Conservation (phyloP, 257 asterid genomes). For the Ocimum tenuiflorum region DNA sequence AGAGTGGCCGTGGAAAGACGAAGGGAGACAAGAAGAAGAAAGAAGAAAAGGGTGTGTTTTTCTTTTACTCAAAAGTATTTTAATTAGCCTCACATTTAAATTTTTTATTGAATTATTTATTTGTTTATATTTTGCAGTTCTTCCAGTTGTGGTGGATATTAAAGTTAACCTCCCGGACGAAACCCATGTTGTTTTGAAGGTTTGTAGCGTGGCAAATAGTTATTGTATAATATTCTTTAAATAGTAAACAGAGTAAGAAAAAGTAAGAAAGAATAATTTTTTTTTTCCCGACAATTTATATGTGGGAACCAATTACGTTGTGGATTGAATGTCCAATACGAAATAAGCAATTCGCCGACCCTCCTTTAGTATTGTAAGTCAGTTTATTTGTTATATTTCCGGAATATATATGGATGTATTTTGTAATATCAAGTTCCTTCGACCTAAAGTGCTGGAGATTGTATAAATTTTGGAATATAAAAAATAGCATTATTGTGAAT, state of each 20-base stretch:
- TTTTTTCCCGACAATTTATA: not conserved
- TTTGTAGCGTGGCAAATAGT: slow-evolving; percentile 21
- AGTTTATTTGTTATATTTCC: not conserved
- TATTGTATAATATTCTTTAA: not conserved
- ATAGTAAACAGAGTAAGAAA: no score
- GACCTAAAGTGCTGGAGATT: not conserved
- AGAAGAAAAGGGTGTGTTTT: slow-evolving; percentile 66
- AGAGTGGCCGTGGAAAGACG: slow-evolving; percentile 77
- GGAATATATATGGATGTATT: no score
- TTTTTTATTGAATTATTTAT: not conserved
- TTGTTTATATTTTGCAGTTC: slow-evolving; percentile 45
- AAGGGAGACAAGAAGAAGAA: slow-evolving; percentile 95
- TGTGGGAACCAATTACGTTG: not conserved
- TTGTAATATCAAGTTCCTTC: not conserved
- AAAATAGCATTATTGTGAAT: not conserved
- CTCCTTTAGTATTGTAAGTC: no score
- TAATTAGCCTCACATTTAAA: not conserved
- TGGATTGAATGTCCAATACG: slow-evolving; percentile 3
- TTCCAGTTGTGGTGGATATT: slow-evolving; percentile 81
- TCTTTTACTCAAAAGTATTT: not conserved
- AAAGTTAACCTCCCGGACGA: slow-evolving; percentile 79
- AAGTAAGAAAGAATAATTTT: not conserved
- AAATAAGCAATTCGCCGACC: not conserved
- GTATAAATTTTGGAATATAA: not conserved
- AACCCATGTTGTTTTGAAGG: slow-evolving; percentile 73